phyloP scores from a whole-genome alignment of 768 basidiomycete genomes.

The Russula emetica region DNA sequence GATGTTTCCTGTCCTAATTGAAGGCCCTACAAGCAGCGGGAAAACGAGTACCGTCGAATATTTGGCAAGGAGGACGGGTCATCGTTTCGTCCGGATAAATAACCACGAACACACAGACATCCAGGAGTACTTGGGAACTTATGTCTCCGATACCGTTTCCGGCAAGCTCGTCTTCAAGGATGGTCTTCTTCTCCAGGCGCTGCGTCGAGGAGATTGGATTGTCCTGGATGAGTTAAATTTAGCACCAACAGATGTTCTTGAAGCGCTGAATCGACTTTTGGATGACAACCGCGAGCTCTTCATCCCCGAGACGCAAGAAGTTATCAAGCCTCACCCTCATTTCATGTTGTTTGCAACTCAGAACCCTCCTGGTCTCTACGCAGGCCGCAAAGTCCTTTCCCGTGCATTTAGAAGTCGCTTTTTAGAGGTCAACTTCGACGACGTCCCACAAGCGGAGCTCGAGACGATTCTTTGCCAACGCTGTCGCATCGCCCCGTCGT shows the following conservation, averaged over 20 bases:
- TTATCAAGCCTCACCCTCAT: slow-evolving; percentile 87
- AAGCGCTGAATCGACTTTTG: slow-evolving; percentile 91
- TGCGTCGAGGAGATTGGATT: slow-evolving; percentile 93
- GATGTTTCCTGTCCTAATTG: slow-evolving; percentile 91
- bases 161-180: slow-evolving; percentile 96
- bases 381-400: slow-evolving; percentile 89
- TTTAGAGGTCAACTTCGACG: slow-evolving; percentile 95
- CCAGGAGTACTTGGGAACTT: slow-evolving; percentile 96
- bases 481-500: slow-evolving; percentile 90
- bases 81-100: slow-evolving; percentile 96
- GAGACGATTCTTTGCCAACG: slow-evolving; percentile 92
- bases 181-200: slow-evolving; percentile 86
- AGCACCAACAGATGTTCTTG: slow-evolving; percentile 95
- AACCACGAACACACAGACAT: slow-evolving; percentile 99
- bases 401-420: slow-evolving; percentile 97
- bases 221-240: slow-evolving; percentile 97
- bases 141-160: slow-evolving; percentile 85
- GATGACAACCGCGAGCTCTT: slow-evolving; percentile 97
- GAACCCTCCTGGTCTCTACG: slow-evolving; percentile 94
- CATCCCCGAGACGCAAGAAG: slow-evolving; percentile 93
- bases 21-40: slow-evolving; percentile 95
- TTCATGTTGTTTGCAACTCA: slow-evolving; percentile 99
- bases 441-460: slow-evolving; percentile 90
- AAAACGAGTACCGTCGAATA: slow-evolving; percentile 98
- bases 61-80: slow-evolving; percentile 87